These are phyloP conservation scores for Fomes fomentarius DNA, from an alignment of 1,284 basidiomycete genomes.

Conservation along the genomic window DNA sequence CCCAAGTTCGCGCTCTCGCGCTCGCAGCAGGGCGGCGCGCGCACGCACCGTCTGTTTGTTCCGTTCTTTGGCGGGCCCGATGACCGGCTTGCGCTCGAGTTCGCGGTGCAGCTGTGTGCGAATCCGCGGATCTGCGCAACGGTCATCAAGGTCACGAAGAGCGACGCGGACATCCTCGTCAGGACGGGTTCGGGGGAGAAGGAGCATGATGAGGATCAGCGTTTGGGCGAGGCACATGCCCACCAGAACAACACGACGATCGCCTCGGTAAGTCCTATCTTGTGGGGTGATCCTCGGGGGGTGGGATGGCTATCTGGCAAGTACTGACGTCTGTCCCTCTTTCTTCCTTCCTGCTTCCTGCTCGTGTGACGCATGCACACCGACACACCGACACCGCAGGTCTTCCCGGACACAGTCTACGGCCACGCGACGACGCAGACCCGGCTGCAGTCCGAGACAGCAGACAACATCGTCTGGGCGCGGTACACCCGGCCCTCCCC, in stretches of 20 bases:
- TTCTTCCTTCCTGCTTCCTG: too few relatives aligned
- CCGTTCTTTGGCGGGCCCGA: slow-evolving; percentile 78
- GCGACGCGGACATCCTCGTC: slow-evolving; percentile 36
- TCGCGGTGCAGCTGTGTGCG: slow-evolving; percentile 62
- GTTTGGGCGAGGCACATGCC: slow-evolving; percentile 33
- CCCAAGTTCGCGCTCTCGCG: too few relatives aligned
- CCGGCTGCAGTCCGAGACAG: slow-evolving; percentile 47
- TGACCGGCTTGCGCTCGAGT: slow-evolving; percentile 61
- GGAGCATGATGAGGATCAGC: slow-evolving; percentile 31
- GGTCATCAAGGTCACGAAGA: slow-evolving; percentile 64
- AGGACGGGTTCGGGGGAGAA: slow-evolving; percentile 7
- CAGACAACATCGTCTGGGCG: slow-evolving; percentile 43
- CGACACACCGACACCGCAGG: too few relatives aligned
- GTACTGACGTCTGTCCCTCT: background rate
- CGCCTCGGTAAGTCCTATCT: slow-evolving; percentile 41
- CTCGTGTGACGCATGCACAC: too few relatives aligned
- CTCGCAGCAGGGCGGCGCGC: slow-evolving; percentile 20
- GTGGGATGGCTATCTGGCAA: slow-evolving; percentile 1
- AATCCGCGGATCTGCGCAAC: slow-evolving; percentile 54
- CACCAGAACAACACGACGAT: slow-evolving; percentile 44
- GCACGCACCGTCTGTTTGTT: slow-evolving; percentile 56
- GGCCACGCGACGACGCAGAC: slow-evolving; percentile 43
- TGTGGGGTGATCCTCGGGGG: background rate
- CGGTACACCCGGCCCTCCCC: slow-evolving; percentile 45
- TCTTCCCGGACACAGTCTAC: slow-evolving; percentile 51